These are phyloP conservation scores for Sequoiadendron giganteum DNA, from an alignment of 75 land plant genomes.

Conservation along the genomic window DNA sequence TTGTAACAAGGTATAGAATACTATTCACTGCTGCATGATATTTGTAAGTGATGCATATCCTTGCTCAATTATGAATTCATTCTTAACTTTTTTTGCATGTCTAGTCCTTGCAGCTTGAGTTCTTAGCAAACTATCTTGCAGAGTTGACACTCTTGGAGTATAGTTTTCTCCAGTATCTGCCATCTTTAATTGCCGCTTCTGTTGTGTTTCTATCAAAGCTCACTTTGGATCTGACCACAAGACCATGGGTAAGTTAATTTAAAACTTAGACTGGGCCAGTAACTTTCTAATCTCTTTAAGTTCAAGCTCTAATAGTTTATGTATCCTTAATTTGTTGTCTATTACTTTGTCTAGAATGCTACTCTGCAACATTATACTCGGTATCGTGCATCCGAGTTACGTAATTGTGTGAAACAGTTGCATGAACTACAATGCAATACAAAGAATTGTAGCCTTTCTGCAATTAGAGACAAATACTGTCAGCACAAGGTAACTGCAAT, in stretches of 20 bases:
- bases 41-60: background rate
- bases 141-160: conserved; percentile 88
- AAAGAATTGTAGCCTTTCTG: conserved; percentile 52
- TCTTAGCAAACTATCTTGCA: conserved; percentile 80
- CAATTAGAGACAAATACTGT: conserved; percentile 82
- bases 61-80: background rate
- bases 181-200: conserved; percentile 85
- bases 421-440: conserved; percentile 71
- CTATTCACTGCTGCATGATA: background rate
- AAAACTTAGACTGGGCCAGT: background rate
- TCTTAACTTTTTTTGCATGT: conserved; percentile 3
- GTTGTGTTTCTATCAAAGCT: conserved; percentile 89
- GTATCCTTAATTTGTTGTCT: background rate
- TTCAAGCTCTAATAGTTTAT: background rate
- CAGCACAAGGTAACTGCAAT: conserved; percentile 65
- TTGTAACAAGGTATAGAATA: conserved; percentile 18
- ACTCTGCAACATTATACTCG: conserved; percentile 82
- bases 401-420: conserved; percentile 47
- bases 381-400: conserved; percentile 60
- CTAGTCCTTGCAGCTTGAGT: conserved; percentile 52
- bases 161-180: conserved; percentile 64
- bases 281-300: background rate
- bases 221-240: conserved; percentile 61
- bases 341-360: conserved; percentile 44
- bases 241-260: conserved; percentile 70